phyloP scores from a whole-genome alignment of 140 eudicot genomes.

The Anethum foeniculum region DNA sequence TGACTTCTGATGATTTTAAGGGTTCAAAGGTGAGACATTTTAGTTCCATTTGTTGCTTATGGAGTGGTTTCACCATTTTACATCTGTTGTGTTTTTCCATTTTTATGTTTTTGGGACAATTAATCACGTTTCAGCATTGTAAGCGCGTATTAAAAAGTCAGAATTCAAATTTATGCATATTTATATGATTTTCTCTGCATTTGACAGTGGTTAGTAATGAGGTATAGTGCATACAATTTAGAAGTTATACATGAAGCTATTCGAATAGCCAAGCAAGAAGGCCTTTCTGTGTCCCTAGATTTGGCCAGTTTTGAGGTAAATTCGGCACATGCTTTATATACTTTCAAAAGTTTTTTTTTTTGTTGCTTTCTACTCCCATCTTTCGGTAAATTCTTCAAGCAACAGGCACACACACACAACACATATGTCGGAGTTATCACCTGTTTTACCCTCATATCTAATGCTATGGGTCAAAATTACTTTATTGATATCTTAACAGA shows the following conservation, averaged over 20 bases:
- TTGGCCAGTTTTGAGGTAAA: slow-evolving; percentile 97
- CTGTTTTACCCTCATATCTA: background rate
- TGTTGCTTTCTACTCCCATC: background rate
- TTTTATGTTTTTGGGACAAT: background rate
- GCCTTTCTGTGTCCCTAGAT: slow-evolving; percentile 72
- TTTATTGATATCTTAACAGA: background rate
- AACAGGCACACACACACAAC: background rate
- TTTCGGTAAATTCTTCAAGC: background rate
- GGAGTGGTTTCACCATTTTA: background rate
- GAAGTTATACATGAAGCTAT: slow-evolving; percentile 77
- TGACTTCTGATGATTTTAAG: slow-evolving; percentile 65
- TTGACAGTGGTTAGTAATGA: slow-evolving; percentile 73
- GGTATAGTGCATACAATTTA: slow-evolving; percentile 68
- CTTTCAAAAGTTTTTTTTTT: background rate
- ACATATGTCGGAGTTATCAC: background rate
- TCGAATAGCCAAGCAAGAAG: slow-evolving; percentile 79
- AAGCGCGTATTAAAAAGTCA: background rate
- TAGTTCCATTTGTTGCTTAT: background rate
- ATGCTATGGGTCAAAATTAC: background rate
- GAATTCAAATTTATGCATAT: background rate
- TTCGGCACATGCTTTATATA: background rate
- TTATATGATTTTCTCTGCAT: background rate
- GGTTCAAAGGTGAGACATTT: slow-evolving; percentile 70
- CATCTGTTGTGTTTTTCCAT: background rate
- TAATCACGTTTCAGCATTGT: background rate